A percentile compares a stretch with the other conserved stretches of the same genome.
Evolutionary conservation across 2,329 filamentous ascomycete species (phyloP).

Genomic region (Pseudogymnoascus sp.): DNA sequence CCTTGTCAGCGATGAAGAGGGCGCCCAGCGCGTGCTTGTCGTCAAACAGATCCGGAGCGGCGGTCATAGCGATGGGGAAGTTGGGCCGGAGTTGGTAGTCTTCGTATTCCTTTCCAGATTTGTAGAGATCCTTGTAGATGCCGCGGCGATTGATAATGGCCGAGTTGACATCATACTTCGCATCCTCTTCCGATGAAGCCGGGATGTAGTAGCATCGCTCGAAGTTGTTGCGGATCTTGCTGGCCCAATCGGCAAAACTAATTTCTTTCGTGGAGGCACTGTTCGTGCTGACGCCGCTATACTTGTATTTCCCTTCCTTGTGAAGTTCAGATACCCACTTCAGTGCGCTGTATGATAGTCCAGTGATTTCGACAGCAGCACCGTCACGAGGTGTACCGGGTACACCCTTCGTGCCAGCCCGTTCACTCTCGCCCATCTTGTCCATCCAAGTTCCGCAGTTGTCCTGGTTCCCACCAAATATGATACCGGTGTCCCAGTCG

Average conservation of each 20-base stretch:
- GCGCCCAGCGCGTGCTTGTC: constrained; percentile 68
- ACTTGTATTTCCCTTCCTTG: constrained; percentile 60
- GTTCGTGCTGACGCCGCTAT: constrained; percentile 63
- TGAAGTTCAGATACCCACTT: constrained; percentile 67
- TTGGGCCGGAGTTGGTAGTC: constrained; percentile 95
- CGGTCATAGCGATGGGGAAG: constrained; percentile 91
- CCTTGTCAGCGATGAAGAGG: constrained; percentile 69
- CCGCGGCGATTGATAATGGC: constrained; percentile 78
- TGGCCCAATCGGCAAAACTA: constrained; percentile 70
- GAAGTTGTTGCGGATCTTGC: constrained; percentile 73
- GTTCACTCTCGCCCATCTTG: constrained; percentile 98
- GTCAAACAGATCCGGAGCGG: constrained; percentile 81
- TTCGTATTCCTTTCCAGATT: constrained; percentile 88
- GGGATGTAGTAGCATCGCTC: constrained; percentile 90
- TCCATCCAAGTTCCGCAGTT: constrained; percentile 99
- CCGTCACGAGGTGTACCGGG: constrained; percentile 96
- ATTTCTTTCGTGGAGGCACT: constrained; percentile 46
- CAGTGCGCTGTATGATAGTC: constrained; percentile 82
- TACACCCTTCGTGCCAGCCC: constrained; percentile 82
- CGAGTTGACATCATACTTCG: constrained; percentile 70
- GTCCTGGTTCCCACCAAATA: constrained; percentile 86
- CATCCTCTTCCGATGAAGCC: constrained; percentile 57
- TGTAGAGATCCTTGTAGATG: constrained; percentile 97
- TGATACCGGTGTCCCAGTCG: constrained; percentile 83
- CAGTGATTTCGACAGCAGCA: constrained; percentile 89